Evolutionary conservation across 2,329 filamentous ascomycete species (phyloP).

Genomic region (Trematosphaeria pertusa): DNA sequence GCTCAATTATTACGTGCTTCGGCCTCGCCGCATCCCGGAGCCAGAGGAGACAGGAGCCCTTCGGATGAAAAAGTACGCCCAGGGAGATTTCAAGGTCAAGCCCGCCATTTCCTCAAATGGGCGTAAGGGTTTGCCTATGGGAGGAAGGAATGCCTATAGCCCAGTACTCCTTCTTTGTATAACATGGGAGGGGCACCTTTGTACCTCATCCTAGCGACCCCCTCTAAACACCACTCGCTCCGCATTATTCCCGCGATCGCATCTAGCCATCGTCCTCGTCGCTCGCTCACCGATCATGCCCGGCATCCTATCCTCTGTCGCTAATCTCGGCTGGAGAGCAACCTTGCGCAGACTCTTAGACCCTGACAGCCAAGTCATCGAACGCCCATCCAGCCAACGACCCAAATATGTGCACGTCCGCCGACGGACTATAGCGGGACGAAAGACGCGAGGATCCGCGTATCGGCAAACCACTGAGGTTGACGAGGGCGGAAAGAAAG

Average conservation of each 20-base stretch:
- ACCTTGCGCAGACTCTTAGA: constrained; percentile 3
- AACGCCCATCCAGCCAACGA: not conserved
- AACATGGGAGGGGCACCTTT: too few species aligned
- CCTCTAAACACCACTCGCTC: not conserved
- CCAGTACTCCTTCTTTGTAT: too few species aligned
- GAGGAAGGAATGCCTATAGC: too few species aligned
- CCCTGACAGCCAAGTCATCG: not conserved
- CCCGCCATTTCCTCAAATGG: too few species aligned
- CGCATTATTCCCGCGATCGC: not conserved
- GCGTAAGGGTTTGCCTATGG: too few species aligned
- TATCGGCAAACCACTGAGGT: not conserved
- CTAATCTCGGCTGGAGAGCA: constrained; percentile 7
- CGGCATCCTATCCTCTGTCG: constrained; percentile 7
- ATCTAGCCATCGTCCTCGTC: not conserved
- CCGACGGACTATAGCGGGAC: not conserved
- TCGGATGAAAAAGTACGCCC: too few species aligned
- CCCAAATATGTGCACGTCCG: constrained; percentile 5
- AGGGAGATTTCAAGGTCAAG: too few species aligned
- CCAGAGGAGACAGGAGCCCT: too few species aligned
- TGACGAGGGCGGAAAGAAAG: not conserved
- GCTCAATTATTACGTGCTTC: too few species aligned
- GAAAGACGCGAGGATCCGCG: not conserved
- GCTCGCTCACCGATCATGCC: not conserved
- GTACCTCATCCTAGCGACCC: too few species aligned
- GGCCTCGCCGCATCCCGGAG: too few species aligned